A percentile compares a stretch with the other conserved stretches of the same genome.
Conservation (phyloP, 1,284 basidiomycete genomes). For the Sanguinoderma infundibulare region DNA sequence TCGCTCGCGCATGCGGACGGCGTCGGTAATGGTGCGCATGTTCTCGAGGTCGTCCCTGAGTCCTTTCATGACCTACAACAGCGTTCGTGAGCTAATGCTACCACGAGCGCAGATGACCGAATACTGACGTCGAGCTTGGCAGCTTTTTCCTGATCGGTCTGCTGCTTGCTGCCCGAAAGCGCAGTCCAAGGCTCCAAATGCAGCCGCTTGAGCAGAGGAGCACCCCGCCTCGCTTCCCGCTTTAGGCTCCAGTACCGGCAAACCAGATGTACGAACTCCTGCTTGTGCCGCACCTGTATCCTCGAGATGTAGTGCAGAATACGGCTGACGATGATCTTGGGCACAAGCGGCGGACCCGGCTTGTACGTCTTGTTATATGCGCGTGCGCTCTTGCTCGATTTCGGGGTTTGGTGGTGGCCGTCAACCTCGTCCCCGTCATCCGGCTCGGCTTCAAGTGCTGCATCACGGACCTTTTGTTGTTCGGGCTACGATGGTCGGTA, state of each 20-base stretch:
- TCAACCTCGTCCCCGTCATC: slow-evolving; percentile 40
- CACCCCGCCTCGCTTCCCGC: slow-evolving; percentile 90
- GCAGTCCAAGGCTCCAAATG: slow-evolving; percentile 99
- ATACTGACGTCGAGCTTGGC: slow-evolving; percentile 80
- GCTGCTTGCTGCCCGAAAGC: slow-evolving; percentile 61
- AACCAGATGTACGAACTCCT: slow-evolving; percentile 77
- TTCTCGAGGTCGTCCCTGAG: slow-evolving; percentile 81
- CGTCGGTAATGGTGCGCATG: slow-evolving; percentile 73
- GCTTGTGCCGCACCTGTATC: slow-evolving; percentile 77
- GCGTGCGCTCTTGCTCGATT: slow-evolving; percentile 73
- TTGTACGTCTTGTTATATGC: slow-evolving; percentile 85
- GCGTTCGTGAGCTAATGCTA: not conserved
- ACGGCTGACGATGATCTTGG: slow-evolving; percentile 73
- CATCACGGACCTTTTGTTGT: slow-evolving; percentile 62
- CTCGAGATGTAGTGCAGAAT: slow-evolving; percentile 81
- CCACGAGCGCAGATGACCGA: not conserved
- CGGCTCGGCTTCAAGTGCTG: slow-evolving; percentile 56
- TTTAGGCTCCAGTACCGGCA: slow-evolving; percentile 98
- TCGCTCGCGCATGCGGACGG: slow-evolving; percentile 82
- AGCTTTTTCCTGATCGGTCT: slow-evolving; percentile 84
- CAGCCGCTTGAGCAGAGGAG: slow-evolving; percentile 90
- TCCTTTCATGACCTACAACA: slow-evolving; percentile 64
- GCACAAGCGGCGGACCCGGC: slow-evolving; percentile 78
- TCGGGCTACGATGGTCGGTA: slow-evolving; percentile 57
- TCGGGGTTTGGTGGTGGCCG: slow-evolving; percentile 38